Evolutionary conservation across 139 green algal genomes (phyloP).

Genomic region (Picochlorum sp.): DNA sequence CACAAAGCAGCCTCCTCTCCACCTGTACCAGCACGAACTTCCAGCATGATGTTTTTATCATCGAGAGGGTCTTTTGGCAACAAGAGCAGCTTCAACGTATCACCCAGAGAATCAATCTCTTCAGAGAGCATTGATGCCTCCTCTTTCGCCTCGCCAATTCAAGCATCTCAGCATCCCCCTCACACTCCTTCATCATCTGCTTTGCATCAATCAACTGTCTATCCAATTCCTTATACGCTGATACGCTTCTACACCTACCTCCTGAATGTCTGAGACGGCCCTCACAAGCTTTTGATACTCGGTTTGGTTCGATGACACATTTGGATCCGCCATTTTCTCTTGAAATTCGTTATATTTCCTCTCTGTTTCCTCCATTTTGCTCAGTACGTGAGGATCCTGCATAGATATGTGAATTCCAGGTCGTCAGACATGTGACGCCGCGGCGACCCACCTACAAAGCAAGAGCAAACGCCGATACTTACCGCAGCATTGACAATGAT

Average conservation of each 20-base stretch:
- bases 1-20: conserved; percentile 78
- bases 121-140: conserved; percentile 38
- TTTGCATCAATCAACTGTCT: conserved; percentile 53
- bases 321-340: conserved; percentile 68
- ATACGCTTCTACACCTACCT: conserved; percentile 50
- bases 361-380: conserved; percentile 41
- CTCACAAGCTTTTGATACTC: conserved; percentile 77
- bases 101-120: conserved; percentile 36
- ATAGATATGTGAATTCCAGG: neutral
- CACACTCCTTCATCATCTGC: conserved; percentile 52
- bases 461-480: too few species aligned
- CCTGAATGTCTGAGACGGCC: conserved; percentile 61
- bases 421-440: too few species aligned
- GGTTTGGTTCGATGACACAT: conserved; percentile 45
- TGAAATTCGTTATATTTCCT: conserved; percentile 43
- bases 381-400: conserved; percentile 47
- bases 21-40: conserved; percentile 73
- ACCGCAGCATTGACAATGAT: too few species aligned
- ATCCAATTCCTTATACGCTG: conserved; percentile 42
- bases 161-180: conserved; percentile 59
- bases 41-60: conserved; percentile 86
- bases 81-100: conserved; percentile 70
- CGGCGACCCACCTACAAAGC: too few species aligned
- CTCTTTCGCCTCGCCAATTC: conserved; percentile 61
- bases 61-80: conserved; percentile 87